phyloP scores from a whole-genome alignment of 345 rosid species.

The Rhizophora mangle region DNA sequence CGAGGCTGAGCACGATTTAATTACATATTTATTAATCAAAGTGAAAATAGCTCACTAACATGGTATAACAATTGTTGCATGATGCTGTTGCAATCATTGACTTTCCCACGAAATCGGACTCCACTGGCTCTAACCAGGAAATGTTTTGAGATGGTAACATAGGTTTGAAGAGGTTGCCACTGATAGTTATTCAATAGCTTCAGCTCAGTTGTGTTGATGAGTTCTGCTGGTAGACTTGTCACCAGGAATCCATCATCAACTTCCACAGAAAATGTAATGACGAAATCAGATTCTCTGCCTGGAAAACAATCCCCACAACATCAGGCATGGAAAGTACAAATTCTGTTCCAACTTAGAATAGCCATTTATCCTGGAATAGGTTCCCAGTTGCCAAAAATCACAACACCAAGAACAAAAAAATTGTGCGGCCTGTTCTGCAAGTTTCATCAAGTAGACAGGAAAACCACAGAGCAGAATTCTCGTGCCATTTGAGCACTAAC shows the following conservation, averaged over 20 bases:
- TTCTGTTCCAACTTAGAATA: no score
- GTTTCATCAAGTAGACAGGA: not conserved
- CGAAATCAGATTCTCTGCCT: conserved; percentile 58
- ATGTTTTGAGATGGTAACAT: conserved; percentile 72
- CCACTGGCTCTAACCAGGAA: conserved; percentile 69
- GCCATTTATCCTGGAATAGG: no score
- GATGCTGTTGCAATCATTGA: conserved; percentile 65
- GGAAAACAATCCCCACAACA: conserved; percentile 14
- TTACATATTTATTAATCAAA: not conserved
- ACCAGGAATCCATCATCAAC: conserved; percentile 63
- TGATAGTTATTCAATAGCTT: conserved; percentile 52
- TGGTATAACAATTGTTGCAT: conserved; percentile 61
- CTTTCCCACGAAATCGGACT: conserved; percentile 69
- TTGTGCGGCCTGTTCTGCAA: not conserved
- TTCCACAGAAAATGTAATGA: conserved; percentile 67
- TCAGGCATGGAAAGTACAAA: no score
- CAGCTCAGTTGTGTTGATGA: conserved; percentile 68
- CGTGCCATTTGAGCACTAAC: not conserved
- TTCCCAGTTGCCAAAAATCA: no score
- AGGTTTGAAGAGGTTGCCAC: conserved; percentile 92
- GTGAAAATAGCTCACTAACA: conserved; percentile 32
- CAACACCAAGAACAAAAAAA: no score
- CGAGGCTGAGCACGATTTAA: no score
- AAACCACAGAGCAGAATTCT: no score
- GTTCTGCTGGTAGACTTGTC: conserved; percentile 65